Evolutionary conservation across 768 basidiomycete genomes (phyloP).

Genomic region (Lactarius sanguifluus): DNA sequence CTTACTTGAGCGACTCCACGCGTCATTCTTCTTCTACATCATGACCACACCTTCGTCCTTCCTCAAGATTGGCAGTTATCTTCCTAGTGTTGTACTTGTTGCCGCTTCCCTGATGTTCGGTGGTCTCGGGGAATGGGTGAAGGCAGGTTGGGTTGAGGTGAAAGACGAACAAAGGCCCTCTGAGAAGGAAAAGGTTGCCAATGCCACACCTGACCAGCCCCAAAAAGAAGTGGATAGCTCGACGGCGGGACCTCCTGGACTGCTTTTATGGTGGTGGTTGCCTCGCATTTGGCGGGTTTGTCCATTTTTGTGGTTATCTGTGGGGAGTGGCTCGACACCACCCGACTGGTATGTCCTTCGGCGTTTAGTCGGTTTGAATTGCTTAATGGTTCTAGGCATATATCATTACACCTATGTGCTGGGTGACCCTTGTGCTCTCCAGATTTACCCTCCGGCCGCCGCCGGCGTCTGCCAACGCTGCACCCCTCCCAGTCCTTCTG

Average conservation of each 20-base stretch:
- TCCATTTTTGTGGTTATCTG: constrained; percentile 51
- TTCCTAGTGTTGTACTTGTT: constrained; percentile 84
- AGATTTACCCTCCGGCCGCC: constrained; percentile 34
- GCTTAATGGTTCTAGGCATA: constrained; percentile 7
- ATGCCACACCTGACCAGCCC: constrained; percentile 11
- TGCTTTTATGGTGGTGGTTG: constrained; percentile 53
- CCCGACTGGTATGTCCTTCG: constrained; percentile 41
- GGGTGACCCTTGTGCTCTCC: constrained; percentile 37
- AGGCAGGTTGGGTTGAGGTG: constrained; percentile 53
- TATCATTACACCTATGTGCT: constrained; percentile 5
- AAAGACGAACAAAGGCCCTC: neutral
- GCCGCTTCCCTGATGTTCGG: constrained; percentile 84
- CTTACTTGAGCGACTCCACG: constrained; percentile 91
- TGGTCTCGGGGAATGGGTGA: constrained; percentile 74
- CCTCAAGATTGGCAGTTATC: constrained; percentile 86
- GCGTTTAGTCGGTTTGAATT: neutral
- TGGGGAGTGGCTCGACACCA: constrained; percentile 44
- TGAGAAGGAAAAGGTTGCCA: neutral
- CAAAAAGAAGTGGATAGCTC: constrained; percentile 42
- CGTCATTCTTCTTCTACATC: constrained; percentile 97
- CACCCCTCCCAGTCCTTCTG: constrained; percentile 50
- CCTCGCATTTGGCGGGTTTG: constrained; percentile 56
- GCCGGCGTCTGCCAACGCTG: constrained; percentile 33
- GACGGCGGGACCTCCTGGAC: constrained; percentile 54
- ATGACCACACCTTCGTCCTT: constrained; percentile 64